phyloP scores from a whole-genome alignment of 2,329 filamentous ascomycete species.

The Pseudogymnoascus sp. region DNA sequence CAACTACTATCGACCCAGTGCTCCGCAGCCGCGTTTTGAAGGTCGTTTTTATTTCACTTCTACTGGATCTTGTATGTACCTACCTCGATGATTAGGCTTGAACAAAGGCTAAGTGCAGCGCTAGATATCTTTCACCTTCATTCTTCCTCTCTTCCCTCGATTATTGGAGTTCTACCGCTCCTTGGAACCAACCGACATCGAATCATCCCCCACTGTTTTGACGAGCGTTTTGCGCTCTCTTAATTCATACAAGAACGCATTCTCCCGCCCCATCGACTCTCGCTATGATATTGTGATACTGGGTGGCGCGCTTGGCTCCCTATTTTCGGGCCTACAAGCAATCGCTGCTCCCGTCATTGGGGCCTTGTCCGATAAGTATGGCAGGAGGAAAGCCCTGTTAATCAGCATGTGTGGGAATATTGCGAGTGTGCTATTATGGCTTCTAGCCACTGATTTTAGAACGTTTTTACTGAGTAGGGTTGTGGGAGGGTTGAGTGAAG shows the following conservation, averaged over 20 bases:
- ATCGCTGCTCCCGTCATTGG: conserved; percentile 89
- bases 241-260: conserved; percentile 90
- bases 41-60: conserved; percentile 80
- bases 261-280: conserved; percentile 85
- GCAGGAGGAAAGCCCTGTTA: conserved; percentile 76
- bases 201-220: conserved; percentile 56
- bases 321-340: conserved; percentile 87
- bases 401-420: conserved; percentile 93
- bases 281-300: conserved; percentile 95
- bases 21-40: conserved; percentile 72
- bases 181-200: conserved; percentile 49
- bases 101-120: not conserved
- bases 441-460: conserved; percentile 84
- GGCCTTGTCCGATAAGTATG: conserved; percentile 76
- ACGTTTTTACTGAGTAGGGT: conserved; percentile 91
- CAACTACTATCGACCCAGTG: conserved; percentile 37
- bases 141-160: conserved; percentile 89
- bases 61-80: conserved; percentile 72
- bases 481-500: conserved; percentile 88
- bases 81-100: conserved; percentile 9
- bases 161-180: conserved; percentile 94
- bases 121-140: conserved; percentile 97
- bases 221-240: conserved; percentile 72
- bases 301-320: conserved; percentile 82
- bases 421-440: conserved; percentile 87